phyloP scores from a whole-genome alignment of 2,329 filamentous ascomycete genomes.

The Lasiodiplodia sp. region DNA sequence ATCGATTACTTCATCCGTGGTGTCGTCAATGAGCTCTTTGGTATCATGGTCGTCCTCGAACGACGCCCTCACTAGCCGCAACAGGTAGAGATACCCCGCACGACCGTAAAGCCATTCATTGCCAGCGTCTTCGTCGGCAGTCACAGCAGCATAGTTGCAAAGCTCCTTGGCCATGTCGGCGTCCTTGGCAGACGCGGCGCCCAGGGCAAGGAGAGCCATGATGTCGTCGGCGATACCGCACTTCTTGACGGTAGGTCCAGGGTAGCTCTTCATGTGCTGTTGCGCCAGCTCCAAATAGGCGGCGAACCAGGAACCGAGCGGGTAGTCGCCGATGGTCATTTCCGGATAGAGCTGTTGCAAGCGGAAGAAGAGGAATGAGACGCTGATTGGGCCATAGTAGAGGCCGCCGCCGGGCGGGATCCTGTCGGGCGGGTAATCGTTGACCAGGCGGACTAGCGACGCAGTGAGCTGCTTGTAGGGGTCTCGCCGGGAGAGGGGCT shows the following conservation, averaged over 20 bases:
- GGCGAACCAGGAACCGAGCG: slow-evolving; percentile 58
- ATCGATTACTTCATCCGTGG: slow-evolving; percentile 64
- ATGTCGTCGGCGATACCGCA: slow-evolving; percentile 61
- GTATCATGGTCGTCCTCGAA: slow-evolving; percentile 59
- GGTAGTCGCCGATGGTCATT: slow-evolving; percentile 53
- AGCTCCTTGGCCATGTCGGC: slow-evolving; percentile 57
- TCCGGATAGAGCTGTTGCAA: slow-evolving; percentile 59
- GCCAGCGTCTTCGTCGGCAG: slow-evolving; percentile 54
- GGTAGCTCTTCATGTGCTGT: slow-evolving; percentile 57
- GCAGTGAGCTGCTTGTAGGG: slow-evolving; percentile 59
- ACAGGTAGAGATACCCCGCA: slow-evolving; percentile 71
- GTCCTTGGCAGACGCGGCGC: slow-evolving; percentile 58
- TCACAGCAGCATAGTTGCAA: slow-evolving; percentile 57
- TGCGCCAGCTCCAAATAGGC: slow-evolving; percentile 60
- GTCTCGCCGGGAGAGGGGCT: slow-evolving; percentile 48
- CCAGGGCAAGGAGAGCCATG: slow-evolving; percentile 57
- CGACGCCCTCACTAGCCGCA: slow-evolving; percentile 67
- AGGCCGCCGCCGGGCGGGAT: slow-evolving; percentile 57
- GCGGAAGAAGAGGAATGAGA: slow-evolving; percentile 59
- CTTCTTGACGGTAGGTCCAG: slow-evolving; percentile 53
- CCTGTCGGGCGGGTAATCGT: slow-evolving; percentile 54
- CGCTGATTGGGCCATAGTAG: slow-evolving; percentile 58
- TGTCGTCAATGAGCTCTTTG: slow-evolving; percentile 60
- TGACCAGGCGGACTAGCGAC: slow-evolving; percentile 57
- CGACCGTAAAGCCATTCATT: slow-evolving; percentile 73